These are phyloP conservation scores for Bertia moriformis DNA, from an alignment of 2,329 filamentous ascomycete species.

Conservation along the genomic window DNA sequence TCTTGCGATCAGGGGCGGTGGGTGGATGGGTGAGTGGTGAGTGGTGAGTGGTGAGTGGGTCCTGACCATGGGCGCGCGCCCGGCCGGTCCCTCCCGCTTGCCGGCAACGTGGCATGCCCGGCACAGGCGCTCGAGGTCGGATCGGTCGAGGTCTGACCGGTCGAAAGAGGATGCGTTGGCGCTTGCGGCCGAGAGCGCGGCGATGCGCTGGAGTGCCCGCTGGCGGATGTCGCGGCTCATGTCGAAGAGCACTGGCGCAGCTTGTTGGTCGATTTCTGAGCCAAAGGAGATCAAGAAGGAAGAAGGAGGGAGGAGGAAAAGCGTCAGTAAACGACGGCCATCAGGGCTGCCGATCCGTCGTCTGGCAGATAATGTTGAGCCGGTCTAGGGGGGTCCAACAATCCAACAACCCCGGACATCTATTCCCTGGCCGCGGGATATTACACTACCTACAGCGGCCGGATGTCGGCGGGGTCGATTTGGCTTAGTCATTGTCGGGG, in stretches of 20 bases:
- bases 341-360: too few species aligned
- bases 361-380: too few species aligned
- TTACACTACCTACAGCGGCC: too few species aligned
- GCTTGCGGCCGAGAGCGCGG: conserved; percentile 41
- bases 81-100: conserved; percentile 24
- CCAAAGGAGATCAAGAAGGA: too few species aligned
- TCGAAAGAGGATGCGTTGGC: conserved; percentile 30
- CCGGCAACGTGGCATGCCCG: conserved; percentile 35
- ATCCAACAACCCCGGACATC: too few species aligned
- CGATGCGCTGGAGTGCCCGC: conserved; percentile 50
- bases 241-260: conserved; percentile 5
- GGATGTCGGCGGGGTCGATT: too few species aligned
- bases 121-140: conserved; percentile 48
- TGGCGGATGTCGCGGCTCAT: conserved; percentile 41
- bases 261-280: too few species aligned
- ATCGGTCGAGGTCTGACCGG: conserved; percentile 49
- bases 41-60: conserved; percentile 1
- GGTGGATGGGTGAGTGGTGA: not conserved
- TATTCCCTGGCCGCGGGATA: too few species aligned
- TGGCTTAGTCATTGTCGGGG: too few species aligned
- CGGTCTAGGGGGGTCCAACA: too few species aligned
- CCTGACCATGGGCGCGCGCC: conserved; percentile 45
- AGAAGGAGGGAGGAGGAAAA: too few species aligned
- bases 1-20: not conserved
- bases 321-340: too few species aligned